Base-by-base conservation (phyloP, 352 stramenopile species). In the Phytopythium sindhum region DNA sequence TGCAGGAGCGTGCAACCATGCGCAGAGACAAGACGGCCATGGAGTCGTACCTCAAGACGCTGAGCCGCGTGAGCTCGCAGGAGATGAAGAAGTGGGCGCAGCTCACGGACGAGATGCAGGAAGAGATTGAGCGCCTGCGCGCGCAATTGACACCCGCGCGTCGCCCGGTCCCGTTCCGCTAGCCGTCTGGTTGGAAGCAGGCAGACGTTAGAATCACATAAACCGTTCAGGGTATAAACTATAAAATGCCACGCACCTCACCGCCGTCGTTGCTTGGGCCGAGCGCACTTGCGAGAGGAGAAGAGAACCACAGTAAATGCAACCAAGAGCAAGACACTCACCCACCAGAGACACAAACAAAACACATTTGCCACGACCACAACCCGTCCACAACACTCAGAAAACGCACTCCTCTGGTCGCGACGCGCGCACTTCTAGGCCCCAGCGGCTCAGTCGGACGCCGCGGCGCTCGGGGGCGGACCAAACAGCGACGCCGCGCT, bases 81-180 rank as follows among this genome's bases (percentile, higher is more conserved):
- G 84, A 95, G 47, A 95, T 95, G 84, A 74, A 88, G 31, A 95
- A 95, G 50, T 95, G 86, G 86, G 77, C 86, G 2, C 63, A 72
- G 54, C 77, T 95, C 3, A 93, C 86, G 2, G 84, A 93, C 61
- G 84, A 93, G 21, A 95, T 93, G 86, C 84, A 92, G 65, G 59
- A 59, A 19, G 86, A 95, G 58, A 95, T 93, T 15, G 84, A 90
- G 60, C 70, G 78, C 17, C 60, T 93, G 39, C 84, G 75, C 7
- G 63, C 64, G 0, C 70, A 78, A 31, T 51, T 78, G 42, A 47
- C 55, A n/a, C 21, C 39, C 14, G 21, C 12, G 19, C 35, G 55
- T n/a, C 37, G 31, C 11, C 35, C 54, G 2, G 45, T 47, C 12
- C 53, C 26, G 54, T 24, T 48, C 14, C 35, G 24, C 21, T 45